These are phyloP conservation scores for Fusarium oxysporum DNA, from an alignment of 2,329 filamentous ascomycete genomes.

Conservation along the genomic window DNA sequence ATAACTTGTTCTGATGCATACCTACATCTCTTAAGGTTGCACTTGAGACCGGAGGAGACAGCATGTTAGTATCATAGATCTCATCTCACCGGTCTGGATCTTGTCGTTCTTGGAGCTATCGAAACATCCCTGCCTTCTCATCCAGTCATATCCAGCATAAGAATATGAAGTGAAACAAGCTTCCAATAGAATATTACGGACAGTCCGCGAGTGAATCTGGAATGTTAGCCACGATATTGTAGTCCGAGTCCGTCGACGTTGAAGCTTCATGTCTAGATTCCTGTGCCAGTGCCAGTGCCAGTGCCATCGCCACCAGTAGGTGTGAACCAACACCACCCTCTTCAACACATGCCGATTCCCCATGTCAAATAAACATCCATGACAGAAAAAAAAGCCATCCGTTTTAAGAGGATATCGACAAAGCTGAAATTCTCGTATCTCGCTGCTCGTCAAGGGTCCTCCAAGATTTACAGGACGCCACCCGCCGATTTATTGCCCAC, in stretches of 20 bases:
- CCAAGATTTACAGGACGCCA: constrained; percentile 31
- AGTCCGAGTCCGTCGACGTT: not conserved
- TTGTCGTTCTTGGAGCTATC: not conserved
- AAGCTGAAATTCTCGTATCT: constrained; percentile 24
- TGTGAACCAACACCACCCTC: constrained; percentile 11
- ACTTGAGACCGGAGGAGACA: not conserved
- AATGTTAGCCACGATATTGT: not conserved
- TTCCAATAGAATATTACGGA: constrained; percentile 11
- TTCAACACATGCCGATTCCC: constrained; percentile 20
- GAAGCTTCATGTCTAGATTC: constrained; percentile 8
- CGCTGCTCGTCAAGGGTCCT: constrained; percentile 7
- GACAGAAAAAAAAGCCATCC: not conserved
- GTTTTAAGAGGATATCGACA: constrained; percentile 8
- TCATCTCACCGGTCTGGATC: constrained; percentile 31
- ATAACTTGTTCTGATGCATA: constrained; percentile 27
- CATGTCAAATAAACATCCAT: not conserved
- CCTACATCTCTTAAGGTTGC: constrained; percentile 22
- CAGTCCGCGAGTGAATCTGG: not conserved
- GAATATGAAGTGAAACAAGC: not conserved
- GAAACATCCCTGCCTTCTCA: not conserved
- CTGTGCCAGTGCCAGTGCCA: not conserved
- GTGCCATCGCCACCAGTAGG: constrained; percentile 4
- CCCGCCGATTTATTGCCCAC: constrained; percentile 28
- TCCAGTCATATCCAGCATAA: not conserved
- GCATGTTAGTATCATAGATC: constrained; percentile 31